A percentile compares a stretch with the other conserved stretches of the same genome.
These are phyloP conservation scores for Mycocalia duriaeana DNA, from an alignment of 1,284 basidiomycete species.

Conservation along the genomic window DNA sequence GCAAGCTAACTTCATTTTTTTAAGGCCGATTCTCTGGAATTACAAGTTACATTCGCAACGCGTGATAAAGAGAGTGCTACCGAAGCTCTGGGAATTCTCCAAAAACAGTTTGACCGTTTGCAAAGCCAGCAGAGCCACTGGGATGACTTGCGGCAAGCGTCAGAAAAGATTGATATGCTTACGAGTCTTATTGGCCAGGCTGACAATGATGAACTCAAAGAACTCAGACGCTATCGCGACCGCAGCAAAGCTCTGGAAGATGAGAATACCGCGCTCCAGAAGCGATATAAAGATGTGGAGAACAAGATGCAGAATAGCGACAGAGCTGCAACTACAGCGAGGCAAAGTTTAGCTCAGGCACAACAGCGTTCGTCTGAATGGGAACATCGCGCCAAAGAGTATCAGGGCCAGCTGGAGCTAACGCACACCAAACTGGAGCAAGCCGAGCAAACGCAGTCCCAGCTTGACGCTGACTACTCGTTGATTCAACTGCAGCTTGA, in stretches of 20 bases:
- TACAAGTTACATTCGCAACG: conserved; percentile 46
- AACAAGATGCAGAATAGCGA: conserved; percentile 55
- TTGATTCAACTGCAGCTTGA: conserved; percentile 65
- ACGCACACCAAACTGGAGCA: conserved; percentile 59
- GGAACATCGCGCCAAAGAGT: conserved; percentile 72
- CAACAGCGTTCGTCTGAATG: conserved; percentile 74
- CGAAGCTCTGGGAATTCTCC: conserved; percentile 46
- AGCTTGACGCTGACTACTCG: conserved; percentile 66
- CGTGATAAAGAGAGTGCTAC: conserved; percentile 58
- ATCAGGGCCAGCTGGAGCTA: conserved; percentile 56
- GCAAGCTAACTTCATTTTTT: conserved; percentile 7
- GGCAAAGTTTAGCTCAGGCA: conserved; percentile 62
- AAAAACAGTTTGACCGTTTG: conserved; percentile 56
- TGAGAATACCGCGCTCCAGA: conserved; percentile 63
- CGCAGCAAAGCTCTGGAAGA: conserved; percentile 60
- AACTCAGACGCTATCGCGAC: conserved; percentile 62
- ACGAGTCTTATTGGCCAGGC: conserved; percentile 53
- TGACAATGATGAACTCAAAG: conserved; percentile 68
- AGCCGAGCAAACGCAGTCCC: conserved; percentile 54
- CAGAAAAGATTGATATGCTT: conserved; percentile 66
- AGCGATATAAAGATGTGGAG: conserved; percentile 69
- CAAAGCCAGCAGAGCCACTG: conserved; percentile 60
- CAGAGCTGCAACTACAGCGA: conserved; percentile 48
- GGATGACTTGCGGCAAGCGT: conserved; percentile 62
- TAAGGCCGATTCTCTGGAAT: conserved; percentile 58